Evolutionary conservation across 345 rosid species (phyloP), one percentile per base, ranked within the genome.

Genomic region (Mallotus nudiflorus): DNA sequence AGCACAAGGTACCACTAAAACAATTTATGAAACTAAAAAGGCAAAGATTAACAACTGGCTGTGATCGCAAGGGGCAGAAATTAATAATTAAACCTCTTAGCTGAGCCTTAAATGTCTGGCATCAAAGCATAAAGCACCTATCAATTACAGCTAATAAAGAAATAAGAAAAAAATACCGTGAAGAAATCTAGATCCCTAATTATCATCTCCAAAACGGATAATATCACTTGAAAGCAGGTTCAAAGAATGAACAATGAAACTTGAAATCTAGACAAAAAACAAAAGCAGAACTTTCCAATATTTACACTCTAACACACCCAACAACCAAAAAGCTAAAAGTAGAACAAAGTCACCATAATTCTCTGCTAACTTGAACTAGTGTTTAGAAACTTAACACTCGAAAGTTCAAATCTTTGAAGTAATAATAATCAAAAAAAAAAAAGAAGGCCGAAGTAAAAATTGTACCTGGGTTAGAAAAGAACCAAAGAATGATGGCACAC

Each of bases 401-500:
- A 1, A 49, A 29, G 46, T 27, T 4, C 2, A 44, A 33, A 29
- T 40, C 22, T 49, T n/a, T 45, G 29, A 33, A 69, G 67, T n/a
- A 66, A 24, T 42, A 44, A 12, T 4, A 40, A 14, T n/a, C n/a
- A n/a, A n/a, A n/a, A n/a, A n/a, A n/a, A n/a, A n/a, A n/a, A n/a
- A n/a, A n/a, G n/a, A 33, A 18, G 51, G 31, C 19, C 25, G 66
- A 46, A 24, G 48, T 18, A 46, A 15, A 0, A 15, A 0, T 46
- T 10, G 48, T 60, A 85, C 91, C 92, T 70, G 86, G 80, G 67
- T 35, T 16, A 65, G 96, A 88, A 86, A 84, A 91, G 81, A 89
- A 78, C 95, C 97, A 91, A 71, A 94, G 97, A 63, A 94, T 62
- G 71, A 79, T 51, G 48, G 84, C 88, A 72, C 89, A 89, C 42